phyloP scores from a whole-genome alignment of 441 rosid genomes.

The Caryocar brasiliense region DNA sequence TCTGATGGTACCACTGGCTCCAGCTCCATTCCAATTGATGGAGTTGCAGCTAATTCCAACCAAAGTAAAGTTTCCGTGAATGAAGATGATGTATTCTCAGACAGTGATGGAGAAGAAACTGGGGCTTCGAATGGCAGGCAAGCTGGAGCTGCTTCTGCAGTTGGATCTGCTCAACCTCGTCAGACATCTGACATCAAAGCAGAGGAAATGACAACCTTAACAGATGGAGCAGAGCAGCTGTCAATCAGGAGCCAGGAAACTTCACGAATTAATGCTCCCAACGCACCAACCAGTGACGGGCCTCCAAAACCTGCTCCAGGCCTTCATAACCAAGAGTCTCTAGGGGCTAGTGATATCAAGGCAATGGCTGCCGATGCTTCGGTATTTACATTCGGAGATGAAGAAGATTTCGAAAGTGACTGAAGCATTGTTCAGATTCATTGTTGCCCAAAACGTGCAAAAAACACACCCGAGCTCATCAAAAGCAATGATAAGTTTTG shows the following conservation, averaged over 20 bases:
- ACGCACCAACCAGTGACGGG: slow-evolving; percentile 1
- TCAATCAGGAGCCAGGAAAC: slow-evolving; percentile 12
- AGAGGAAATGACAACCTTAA: slow-evolving; percentile 17
- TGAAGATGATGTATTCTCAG: slow-evolving; percentile 62
- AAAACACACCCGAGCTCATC: background rate
- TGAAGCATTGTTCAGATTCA: slow-evolving; percentile 9
- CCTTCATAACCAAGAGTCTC: slow-evolving; percentile 14
- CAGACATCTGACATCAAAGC: slow-evolving; percentile 2
- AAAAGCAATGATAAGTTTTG: too few relatives aligned
- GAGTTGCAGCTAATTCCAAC: slow-evolving; percentile 14
- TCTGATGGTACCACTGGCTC: slow-evolving; percentile 14
- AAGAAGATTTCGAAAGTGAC: slow-evolving; percentile 60
- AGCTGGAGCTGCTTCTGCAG: slow-evolving; percentile 8
- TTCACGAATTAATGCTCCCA: slow-evolving; percentile 4
- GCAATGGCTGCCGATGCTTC: slow-evolving; percentile 78
- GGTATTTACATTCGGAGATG: slow-evolving; percentile 68
- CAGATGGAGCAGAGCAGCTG: slow-evolving; percentile 23
- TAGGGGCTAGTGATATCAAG: slow-evolving; percentile 42
- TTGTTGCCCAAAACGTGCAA: background rate
- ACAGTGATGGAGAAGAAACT: slow-evolving; percentile 55
- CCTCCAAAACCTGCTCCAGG: slow-evolving; percentile 16
- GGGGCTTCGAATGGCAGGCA: slow-evolving; percentile 21
- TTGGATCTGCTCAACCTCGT: slow-evolving; percentile 4
- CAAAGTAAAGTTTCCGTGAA: slow-evolving; percentile 21
- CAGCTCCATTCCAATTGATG: slow-evolving; percentile 10